Evolutionary conservation across 495 filamentous ascomycete genomes (phyloP), one percentile per base, ranked within the genome.

Genomic region (Hypoxylon lienhwacheense): DNA sequence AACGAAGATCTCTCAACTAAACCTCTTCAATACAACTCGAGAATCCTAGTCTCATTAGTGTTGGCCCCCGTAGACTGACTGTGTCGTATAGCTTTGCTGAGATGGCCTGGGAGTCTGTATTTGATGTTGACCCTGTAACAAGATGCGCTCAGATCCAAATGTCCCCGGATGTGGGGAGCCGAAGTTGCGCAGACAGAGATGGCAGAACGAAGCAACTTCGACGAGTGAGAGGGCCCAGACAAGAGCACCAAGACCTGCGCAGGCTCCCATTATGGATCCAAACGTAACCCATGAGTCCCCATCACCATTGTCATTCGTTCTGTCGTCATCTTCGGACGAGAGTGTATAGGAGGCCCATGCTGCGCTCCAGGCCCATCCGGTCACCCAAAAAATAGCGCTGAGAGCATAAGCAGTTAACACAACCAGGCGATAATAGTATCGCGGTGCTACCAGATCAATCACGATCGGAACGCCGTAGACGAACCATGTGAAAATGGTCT

Each of bases 291-390:
- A 55, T 15, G 36, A 4, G 20, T 54, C 37, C 33, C 20, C 26
- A 20, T 33, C 17, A 2, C 12, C 15, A 25, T 28, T 37, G 8
- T 20, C 24, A 3, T 11, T n/a, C n/a, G n/a, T n/a, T n/a, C n/a
- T 12, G 16, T 14, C 1, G 19, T 25, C 29, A 5, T 54, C 25
- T 6, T 47, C 33, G 7, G 56, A 54, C 5, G 50, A 63, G 15
- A 71, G 63, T 45, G 41, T 64, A 15, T 60, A 20, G 11, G 58
- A 43, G 3, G 71, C 71, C 15, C 48, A 33, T 40, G 63, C 67
- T 7, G 73, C 70, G 6, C 70, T 59, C 66, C 66, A 75, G 11
- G 66, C 63, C 72, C 72, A 76, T n/a, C 55, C 70, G 0, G 50
- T 36, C 5, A 75, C 63, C 73, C 73, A 76, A 51, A 73, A 74